Evolutionary conservation across 768 basidiomycete species (phyloP).

Genomic region (Suillus hirtellus): DNA sequence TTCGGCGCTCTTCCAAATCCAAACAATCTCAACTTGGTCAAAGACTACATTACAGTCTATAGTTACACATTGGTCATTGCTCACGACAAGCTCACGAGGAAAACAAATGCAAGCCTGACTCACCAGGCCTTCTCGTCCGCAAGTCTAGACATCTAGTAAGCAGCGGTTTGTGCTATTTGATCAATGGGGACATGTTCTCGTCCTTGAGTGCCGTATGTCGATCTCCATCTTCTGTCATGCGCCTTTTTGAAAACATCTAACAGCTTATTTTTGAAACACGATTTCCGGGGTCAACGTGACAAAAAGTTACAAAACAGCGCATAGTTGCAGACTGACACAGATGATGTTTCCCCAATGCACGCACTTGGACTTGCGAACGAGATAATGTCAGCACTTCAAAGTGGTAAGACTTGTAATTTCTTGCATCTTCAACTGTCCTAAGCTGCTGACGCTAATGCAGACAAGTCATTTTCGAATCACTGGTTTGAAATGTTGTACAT

Average conservation of each 20-base stretch:
- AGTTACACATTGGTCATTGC: neutral
- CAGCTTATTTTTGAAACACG: neutral
- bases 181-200: neutral
- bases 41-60: too few species aligned
- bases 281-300: neutral
- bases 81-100: neutral
- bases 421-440: neutral
- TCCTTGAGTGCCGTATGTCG: neutral
- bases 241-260: neutral
- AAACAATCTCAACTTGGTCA: too few species aligned
- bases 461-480: neutral
- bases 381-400: neutral
- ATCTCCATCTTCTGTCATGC: neutral
- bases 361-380: neutral
- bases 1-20: too few species aligned
- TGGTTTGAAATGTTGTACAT: neutral
- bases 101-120: neutral
- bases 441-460: neutral
- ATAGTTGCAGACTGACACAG: neutral
- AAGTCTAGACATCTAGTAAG: neutral
- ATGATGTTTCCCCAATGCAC: neutral
- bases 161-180: neutral
- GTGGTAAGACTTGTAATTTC: neutral
- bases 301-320: neutral
- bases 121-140: neutral